These are phyloP conservation scores for Collybia sp. DNA, from an alignment of 768 basidiomycete species.

Conservation along the genomic window DNA sequence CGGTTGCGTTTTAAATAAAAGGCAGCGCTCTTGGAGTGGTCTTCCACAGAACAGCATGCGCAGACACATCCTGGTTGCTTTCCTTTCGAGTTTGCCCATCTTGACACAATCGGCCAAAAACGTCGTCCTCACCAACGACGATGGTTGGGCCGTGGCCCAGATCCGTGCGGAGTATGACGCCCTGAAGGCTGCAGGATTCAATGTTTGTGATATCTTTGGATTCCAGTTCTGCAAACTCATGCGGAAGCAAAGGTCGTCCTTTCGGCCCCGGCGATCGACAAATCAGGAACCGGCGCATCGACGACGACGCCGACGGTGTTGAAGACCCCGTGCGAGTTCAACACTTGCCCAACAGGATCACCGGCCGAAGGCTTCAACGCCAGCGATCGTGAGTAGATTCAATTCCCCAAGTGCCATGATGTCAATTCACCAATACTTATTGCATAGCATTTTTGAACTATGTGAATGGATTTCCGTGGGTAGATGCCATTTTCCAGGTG, in stretches of 20 bases:
- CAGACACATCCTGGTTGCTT: too few relatives aligned
- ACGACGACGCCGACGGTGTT: conserved; percentile 24
- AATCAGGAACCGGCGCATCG: conserved; percentile 36
- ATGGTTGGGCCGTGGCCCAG: conserved; percentile 37
- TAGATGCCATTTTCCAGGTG: conserved; percentile 4
- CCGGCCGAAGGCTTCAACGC: conserved; percentile 35
- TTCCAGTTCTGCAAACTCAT: neutral
- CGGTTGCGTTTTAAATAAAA: too few relatives aligned
- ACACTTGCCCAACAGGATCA: conserved; percentile 34
- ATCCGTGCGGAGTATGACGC: conserved; percentile 34
- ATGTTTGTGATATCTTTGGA: conserved; percentile 18
- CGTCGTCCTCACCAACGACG: conserved; percentile 21
- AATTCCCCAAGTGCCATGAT: neutral
- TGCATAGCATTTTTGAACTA: conserved; percentile 32
- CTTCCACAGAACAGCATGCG: too few relatives aligned
- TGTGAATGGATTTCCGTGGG: conserved; percentile 36
- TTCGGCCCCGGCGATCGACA: conserved; percentile 36
- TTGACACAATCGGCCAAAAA: conserved; percentile 2
- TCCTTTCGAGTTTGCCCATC: too few relatives aligned
- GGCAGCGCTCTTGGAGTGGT: too few relatives aligned
- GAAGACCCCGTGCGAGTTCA: conserved; percentile 32
- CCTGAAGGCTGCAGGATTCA: conserved; percentile 27
- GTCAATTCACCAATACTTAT: neutral
- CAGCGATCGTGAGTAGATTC: conserved; percentile 24
- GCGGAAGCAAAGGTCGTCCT: conserved; percentile 28